These are phyloP conservation scores for Phialocephala subalpina DNA, from an alignment of 2,329 filamentous ascomycete genomes.

Conservation along the genomic window DNA sequence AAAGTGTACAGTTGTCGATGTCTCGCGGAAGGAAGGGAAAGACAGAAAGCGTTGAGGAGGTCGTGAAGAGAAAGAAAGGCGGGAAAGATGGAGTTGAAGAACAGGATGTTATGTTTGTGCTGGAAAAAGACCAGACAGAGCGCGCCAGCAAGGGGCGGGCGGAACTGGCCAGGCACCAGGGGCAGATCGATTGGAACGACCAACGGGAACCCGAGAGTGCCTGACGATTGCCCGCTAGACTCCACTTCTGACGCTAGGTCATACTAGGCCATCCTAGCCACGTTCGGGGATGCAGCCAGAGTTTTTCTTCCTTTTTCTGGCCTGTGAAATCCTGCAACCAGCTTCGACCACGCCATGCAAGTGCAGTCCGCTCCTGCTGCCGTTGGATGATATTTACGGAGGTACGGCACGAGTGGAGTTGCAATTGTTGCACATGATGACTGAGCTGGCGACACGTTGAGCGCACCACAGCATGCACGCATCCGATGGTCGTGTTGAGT, in stretches of 20 bases:
- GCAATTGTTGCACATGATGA: neutral
- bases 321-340: neutral
- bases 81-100: slow-evolving; percentile 6
- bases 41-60: neutral
- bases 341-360: no score
- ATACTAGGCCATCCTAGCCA: no score
- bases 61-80: slow-evolving; percentile 5
- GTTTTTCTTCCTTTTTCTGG: neutral
- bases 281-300: neutral
- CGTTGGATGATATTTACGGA: neutral
- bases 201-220: neutral
- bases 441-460: neutral
- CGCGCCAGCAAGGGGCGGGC: neutral
- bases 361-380: neutral
- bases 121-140: neutral
- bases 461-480: neutral
- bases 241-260: neutral
- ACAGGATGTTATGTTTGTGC: neutral
- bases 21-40: slow-evolving; percentile 1
- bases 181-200: neutral
- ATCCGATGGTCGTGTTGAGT: neutral
- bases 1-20: slow-evolving; percentile 13
- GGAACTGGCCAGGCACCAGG: neutral
- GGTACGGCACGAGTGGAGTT: neutral
- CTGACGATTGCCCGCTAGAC: neutral